Evolutionary conservation across 2,329 filamentous ascomycete species (phyloP), one percentile per base, ranked within the genome.

Genomic region (Xylariaceae sp.): DNA sequence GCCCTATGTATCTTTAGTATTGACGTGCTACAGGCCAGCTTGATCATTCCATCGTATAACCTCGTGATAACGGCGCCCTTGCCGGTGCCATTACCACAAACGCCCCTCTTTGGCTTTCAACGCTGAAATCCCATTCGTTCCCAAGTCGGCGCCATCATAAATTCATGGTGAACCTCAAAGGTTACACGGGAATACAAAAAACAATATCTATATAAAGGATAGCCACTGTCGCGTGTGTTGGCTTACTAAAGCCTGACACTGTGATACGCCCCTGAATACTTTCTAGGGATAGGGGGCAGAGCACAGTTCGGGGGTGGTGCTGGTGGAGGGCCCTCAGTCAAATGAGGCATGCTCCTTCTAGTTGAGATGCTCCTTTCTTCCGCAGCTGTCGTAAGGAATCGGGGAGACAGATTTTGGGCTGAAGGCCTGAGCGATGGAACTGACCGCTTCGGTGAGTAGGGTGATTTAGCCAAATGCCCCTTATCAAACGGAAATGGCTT

Each of bases 231-330:
- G 42, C 26, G 43, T 44, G 43, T 7, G 13, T 32, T 32, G 49
- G 45, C 22, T 30, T 29, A 42, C 61, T 18, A 64, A 26, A 51
- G 34, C 21, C 36, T 53, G 30, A 61, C 51, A 26, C 47, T 50
- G 45, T 52, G 53, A 26, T 42, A 44, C 19, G 43, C 52, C 30
- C 34, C 48, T 9, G 56, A 54, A 10, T 46, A 45, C 30, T 68
- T 72, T 41, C 63, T 68, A 4, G 79, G 79, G 37, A 81, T 72
- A 0, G 80, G 80, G 16, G 80, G 80, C 19, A 83, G 71, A 13
- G 80, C 79, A 58, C 75, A 76, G 10, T 71, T 80, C 21, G 80
- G 80, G 5, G 80, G 80, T 6, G 80, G 80, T 13, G 72, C 76
- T 15, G 75, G 79, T 1, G 80, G 80, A 29, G 79, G 79, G 1